phyloP scores from a whole-genome alignment of 2,329 filamentous ascomycete genomes.

The Colletotrichum sp. region DNA sequence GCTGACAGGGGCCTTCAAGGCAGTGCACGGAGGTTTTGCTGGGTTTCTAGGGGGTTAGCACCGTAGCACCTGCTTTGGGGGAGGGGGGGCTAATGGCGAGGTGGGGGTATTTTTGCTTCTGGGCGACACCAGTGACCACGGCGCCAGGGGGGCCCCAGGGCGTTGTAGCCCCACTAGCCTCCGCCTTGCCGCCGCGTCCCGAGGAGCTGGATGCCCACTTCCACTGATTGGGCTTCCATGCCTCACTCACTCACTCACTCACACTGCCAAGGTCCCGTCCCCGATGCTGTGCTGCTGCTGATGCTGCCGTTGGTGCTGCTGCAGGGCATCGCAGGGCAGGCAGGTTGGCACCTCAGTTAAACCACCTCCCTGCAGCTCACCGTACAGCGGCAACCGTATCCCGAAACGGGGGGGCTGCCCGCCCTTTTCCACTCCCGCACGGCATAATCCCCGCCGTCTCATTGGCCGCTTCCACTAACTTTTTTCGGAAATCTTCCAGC shows the following conservation, averaged over 20 bases:
- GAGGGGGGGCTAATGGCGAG: neutral
- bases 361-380: neutral
- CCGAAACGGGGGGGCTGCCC: neutral
- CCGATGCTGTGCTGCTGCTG: neutral
- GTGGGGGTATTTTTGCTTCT: neutral
- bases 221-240: neutral
- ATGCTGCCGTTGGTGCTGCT: neutral
- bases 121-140: neutral
- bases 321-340: neutral
- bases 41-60: neutral
- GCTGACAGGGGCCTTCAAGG: neutral
- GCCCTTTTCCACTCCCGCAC: neutral
- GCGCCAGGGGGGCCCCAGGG: neutral
- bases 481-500: neutral
- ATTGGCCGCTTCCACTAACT: neutral
- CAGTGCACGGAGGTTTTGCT: neutral
- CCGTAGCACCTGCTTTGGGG: neutral
- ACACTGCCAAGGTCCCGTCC: too few relatives aligned
- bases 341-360: neutral
- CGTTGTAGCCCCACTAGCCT: neutral
- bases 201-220: conserved; percentile 14
- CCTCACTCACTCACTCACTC: neutral
- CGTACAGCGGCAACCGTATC: neutral
- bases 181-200: conserved; percentile 16
- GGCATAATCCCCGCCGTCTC: neutral